These are phyloP conservation scores for Amphibolis antarctica DNA, from an alignment of 106 monocot genomes.

Conservation along the genomic window DNA sequence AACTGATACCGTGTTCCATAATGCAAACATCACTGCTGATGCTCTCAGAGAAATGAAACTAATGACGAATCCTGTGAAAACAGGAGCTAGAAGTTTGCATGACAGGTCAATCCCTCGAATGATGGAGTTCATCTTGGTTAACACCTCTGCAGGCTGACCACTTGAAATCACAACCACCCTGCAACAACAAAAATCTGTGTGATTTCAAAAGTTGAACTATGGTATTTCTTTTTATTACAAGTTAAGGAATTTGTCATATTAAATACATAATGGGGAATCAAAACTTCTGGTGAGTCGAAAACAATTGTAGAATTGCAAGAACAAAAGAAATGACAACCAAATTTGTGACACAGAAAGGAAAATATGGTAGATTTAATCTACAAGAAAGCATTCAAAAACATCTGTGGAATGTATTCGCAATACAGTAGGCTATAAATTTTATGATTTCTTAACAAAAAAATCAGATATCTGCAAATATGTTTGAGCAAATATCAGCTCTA, in stretches of 20 bases:
- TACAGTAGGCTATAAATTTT: no score
- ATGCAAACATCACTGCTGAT: slow-evolving; percentile 50
- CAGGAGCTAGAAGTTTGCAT: slow-evolving; percentile 88
- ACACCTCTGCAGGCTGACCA: slow-evolving; percentile 40
- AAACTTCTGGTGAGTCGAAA: slow-evolving; percentile 27
- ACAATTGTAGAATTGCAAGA: no score
- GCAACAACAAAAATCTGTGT: not conserved
- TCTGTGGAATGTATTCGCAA: no score
- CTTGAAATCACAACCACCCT: slow-evolving; percentile 88
- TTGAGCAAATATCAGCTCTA: no score
- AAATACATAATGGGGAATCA: not conserved
- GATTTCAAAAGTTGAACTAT: no score
- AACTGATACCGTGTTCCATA: slow-evolving; percentile 68
- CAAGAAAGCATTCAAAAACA: no score
- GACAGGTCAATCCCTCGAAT: slow-evolving; percentile 80
- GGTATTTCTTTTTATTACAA: no score
- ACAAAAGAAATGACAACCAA: no score
- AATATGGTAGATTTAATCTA: no score
- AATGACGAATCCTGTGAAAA: slow-evolving; percentile 77
- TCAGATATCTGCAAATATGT: no score
- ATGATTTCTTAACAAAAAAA: no score
- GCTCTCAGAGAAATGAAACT: slow-evolving; percentile 75
- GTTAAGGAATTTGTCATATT: not conserved
- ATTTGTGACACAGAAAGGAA: no score
- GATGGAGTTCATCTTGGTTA: slow-evolving; percentile 71